Evolutionary conservation across 106 monocot species (phyloP).

Genomic region (Dendrobium catenatum): DNA sequence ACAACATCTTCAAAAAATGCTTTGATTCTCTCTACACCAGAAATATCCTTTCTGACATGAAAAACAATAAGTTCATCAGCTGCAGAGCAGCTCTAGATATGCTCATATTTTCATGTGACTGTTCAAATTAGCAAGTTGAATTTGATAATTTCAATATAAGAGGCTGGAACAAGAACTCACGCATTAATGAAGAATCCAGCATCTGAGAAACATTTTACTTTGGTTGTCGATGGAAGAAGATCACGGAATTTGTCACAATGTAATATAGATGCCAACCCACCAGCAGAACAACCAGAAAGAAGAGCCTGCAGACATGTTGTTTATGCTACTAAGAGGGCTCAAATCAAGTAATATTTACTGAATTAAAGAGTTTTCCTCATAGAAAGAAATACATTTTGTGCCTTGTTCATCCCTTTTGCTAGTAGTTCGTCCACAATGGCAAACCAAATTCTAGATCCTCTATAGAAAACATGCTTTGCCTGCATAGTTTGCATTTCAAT

Average conservation of each 20-base stretch:
- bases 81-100: not conserved
- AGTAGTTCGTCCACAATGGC: constrained; percentile 23
- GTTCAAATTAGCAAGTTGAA: not conserved
- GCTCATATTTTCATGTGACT: not conserved
- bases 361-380: not conserved
- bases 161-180: constrained; percentile 32
- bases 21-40: constrained; percentile 39
- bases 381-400: constrained; percentile 12
- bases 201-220: constrained; percentile 93
- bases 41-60: constrained; percentile 62
- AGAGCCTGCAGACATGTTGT: constrained; percentile 51
- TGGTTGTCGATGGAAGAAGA: constrained; percentile 57
- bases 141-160: not conserved
- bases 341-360: not conserved
- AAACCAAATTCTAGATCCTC: constrained; percentile 19
- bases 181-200: constrained; percentile 91
- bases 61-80: constrained; percentile 1
- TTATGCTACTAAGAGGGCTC: not conserved
- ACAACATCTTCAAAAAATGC: constrained; percentile 45
- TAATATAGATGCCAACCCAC: constrained; percentile 81
- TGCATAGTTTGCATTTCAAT: not conserved
- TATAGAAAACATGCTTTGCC: constrained; percentile 15
- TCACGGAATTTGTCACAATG: constrained; percentile 77
- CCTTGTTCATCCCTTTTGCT: constrained; percentile 29
- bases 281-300: constrained; percentile 96